phyloP scores from a whole-genome alignment of 78 protist species.

The Anaeramoeba flamelloides region DNA sequence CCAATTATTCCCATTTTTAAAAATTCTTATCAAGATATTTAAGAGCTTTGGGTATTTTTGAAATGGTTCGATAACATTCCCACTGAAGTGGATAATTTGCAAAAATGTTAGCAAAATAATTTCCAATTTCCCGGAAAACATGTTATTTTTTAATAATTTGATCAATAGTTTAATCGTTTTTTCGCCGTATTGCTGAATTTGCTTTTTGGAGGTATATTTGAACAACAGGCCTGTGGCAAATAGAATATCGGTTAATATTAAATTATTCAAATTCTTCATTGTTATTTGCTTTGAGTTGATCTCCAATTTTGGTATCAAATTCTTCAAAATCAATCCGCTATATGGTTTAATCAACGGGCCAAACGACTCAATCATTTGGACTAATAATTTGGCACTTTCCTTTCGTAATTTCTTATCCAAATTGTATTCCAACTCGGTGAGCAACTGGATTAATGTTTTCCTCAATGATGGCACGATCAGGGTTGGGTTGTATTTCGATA shows the following conservation, averaged over 20 bases:
- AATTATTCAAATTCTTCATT: too few relatives aligned
- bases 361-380: background rate
- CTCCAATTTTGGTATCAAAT: background rate
- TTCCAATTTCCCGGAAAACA: too few relatives aligned
- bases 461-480: background rate
- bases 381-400: background rate
- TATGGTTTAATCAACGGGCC: background rate
- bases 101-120: too few relatives aligned
- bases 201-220: too few relatives aligned
- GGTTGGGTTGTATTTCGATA: background rate
- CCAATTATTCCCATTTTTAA: slow-evolving; percentile 15
- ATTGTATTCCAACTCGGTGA: background rate
- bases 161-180: too few relatives aligned
- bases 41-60: slow-evolving; percentile 53
- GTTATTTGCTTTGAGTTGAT: too few relatives aligned
- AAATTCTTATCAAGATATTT: slow-evolving; percentile 20
- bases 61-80: slow-evolving; percentile 63
- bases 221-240: too few relatives aligned
- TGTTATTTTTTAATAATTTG: too few relatives aligned
- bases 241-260: too few relatives aligned
- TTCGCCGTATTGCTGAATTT: too few relatives aligned
- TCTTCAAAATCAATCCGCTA: background rate
- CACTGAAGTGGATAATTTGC: slow-evolving; percentile 54
- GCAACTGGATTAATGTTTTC: background rate
- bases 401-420: background rate